Percentiles rank a stretch among this genome's conserved stretches.
These are phyloP conservation scores for Pleurostoma richardsiae DNA, from an alignment of 2,329 filamentous ascomycete species.

Conservation along the genomic window DNA sequence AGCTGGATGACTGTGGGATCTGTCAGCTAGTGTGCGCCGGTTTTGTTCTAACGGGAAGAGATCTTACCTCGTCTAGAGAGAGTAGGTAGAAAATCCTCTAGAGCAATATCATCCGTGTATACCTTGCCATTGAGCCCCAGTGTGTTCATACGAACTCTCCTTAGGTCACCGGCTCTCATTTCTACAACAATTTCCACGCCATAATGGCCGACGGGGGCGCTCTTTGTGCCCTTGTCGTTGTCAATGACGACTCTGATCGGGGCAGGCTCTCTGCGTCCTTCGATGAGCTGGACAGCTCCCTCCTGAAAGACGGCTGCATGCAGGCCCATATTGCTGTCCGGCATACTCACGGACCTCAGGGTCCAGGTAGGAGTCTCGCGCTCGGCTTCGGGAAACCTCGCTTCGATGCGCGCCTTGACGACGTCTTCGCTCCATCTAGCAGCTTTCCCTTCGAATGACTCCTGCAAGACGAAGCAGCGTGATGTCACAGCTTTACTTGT, in stretches of 20 bases:
- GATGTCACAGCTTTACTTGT: constrained; percentile 50
- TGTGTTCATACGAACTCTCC: constrained; percentile 43
- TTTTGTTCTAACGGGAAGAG: background rate
- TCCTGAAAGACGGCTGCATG: constrained; percentile 71
- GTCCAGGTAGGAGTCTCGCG: constrained; percentile 79
- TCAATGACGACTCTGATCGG: constrained; percentile 70
- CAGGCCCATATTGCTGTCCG: constrained; percentile 53
- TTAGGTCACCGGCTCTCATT: constrained; percentile 49
- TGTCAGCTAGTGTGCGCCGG: constrained; percentile 23
- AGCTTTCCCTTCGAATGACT: constrained; percentile 73
- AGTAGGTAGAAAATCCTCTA: constrained; percentile 69
- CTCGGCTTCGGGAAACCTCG: constrained; percentile 76
- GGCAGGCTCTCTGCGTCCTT: constrained; percentile 63
- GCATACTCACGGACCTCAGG: constrained; percentile 62
- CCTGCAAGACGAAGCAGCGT: constrained; percentile 67
- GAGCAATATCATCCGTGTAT: constrained; percentile 68
- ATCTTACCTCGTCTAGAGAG: constrained; percentile 67
- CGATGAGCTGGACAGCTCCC: constrained; percentile 53
- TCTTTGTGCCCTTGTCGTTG: constrained; percentile 60
- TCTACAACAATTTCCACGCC: constrained; percentile 69
- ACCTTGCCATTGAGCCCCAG: constrained; percentile 63
- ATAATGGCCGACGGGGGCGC: constrained; percentile 60
- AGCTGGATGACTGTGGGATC: constrained; percentile 59
- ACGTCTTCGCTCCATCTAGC: constrained; percentile 78
- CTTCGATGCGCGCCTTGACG: constrained; percentile 79